Evolutionary conservation across 805 yeast genomes (phyloP), one percentile per base, ranked within the genome.

Genomic region (Starmera amethionina): DNA sequence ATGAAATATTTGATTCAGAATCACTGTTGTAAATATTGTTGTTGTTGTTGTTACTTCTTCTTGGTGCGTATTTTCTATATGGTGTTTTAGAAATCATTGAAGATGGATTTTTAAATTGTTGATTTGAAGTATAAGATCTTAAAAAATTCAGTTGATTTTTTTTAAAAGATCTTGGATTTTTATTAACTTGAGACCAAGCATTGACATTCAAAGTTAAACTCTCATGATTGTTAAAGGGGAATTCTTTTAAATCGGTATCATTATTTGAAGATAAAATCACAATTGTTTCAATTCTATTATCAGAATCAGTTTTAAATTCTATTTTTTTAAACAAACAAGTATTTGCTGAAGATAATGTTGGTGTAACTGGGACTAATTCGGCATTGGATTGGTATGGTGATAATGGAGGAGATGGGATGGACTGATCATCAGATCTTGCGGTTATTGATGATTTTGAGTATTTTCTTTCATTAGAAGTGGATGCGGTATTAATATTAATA

Each of bases 131-230:
- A 55, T 79, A 79, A 48, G 75, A 75, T 42, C 67, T 67, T 43
- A 79, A 61, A 47, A 78, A 79, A n/a, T 54, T 55, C 41, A 74
- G 48, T 44, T 77, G 82, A 36, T 63, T 60, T 37, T 54, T 58
- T 52, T 73, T 76, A 58, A 65, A 78, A 37, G 64, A 63, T 31
- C 67, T 62, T 22, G 27, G 6, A 8, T 22, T 22, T 5, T 55
- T 46, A 31, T 62, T 62, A 41, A 73, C 51, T 34, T 64, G 65
- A 9, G 56, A 46, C 74, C 78, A 76, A 5, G 83, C 75, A 48
- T 69, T 66, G 42, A 79, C 63, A 31, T 64, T 68, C 45, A 79
- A 57, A 33, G 66, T 62, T 46, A 68, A 67, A 34, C 70, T 63
- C 39, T 65, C 63, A 47, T 60, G 63, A 47, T 69, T 64, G 41